phyloP scores from a whole-genome alignment of 2,329 filamentous ascomycete genomes.

The Trichoderma pleuroti region DNA sequence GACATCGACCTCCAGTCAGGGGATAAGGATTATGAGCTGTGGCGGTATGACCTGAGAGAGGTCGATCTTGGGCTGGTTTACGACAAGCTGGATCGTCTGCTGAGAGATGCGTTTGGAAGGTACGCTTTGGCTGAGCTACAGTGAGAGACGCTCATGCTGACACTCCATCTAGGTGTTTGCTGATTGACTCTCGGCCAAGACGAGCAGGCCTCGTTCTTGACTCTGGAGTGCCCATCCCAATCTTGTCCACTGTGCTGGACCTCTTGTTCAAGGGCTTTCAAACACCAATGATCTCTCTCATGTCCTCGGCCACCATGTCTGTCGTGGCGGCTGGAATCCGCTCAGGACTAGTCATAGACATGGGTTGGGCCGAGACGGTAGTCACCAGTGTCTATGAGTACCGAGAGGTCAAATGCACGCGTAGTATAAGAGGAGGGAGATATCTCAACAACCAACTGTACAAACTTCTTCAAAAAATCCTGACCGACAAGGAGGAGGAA shows the following conservation, averaged over 20 bases:
- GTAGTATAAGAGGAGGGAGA: constrained; percentile 73
- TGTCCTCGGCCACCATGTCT: constrained; percentile 72
- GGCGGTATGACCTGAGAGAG: constrained; percentile 68
- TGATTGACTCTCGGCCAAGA: constrained; percentile 73
- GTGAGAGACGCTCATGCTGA: background rate
- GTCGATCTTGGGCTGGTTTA: constrained; percentile 75
- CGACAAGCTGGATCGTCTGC: constrained; percentile 79
- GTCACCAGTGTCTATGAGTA: constrained; percentile 89
- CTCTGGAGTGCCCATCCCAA: constrained; percentile 69
- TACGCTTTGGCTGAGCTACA: constrained; percentile 36
- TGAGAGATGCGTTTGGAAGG: constrained; percentile 80
- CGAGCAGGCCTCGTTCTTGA: constrained; percentile 73
- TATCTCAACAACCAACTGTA: constrained; percentile 67
- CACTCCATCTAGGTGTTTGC: constrained; percentile 48
- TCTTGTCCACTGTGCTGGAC: constrained; percentile 72
- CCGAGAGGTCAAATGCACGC: constrained; percentile 68
- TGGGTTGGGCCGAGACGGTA: constrained; percentile 88
- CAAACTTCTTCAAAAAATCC: constrained; percentile 48
- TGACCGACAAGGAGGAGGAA: constrained; percentile 30
- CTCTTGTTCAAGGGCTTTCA: constrained; percentile 80
- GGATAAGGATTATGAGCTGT: constrained; percentile 69
- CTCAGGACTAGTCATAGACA: constrained; percentile 80
- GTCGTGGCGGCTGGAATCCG: constrained; percentile 77
- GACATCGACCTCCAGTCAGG: constrained; percentile 50
- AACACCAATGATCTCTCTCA: constrained; percentile 72